Conservation (phyloP, 257 asterid genomes). For the Ilex asprella region DNA sequence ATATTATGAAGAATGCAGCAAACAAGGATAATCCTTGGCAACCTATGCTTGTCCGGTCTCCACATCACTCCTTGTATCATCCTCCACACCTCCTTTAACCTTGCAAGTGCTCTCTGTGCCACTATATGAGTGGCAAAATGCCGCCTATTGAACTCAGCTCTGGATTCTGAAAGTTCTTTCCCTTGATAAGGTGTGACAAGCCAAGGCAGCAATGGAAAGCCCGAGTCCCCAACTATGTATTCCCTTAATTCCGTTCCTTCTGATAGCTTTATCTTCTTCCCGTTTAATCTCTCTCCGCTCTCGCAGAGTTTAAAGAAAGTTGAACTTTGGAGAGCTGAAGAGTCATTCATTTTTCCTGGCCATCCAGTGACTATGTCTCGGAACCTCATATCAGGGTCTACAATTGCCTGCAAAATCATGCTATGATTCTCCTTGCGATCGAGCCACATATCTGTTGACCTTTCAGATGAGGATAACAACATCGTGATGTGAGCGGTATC, state of each 20-base stretch:
- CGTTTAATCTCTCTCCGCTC: not conserved
- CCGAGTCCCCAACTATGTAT: not conserved
- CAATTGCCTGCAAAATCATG: conserved; percentile 1
- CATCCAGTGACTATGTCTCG: not conserved
- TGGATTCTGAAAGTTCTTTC: not conserved
- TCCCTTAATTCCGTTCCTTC: not conserved
- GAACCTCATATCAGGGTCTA: not conserved
- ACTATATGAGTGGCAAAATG: not conserved
- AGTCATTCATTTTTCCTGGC: not conserved
- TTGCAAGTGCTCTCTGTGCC: not conserved
- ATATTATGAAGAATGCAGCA: not conserved
- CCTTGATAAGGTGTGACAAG: not conserved
- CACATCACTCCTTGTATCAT: not conserved
- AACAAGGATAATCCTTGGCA: not conserved
- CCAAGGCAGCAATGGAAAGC: not conserved
- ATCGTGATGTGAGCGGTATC: not conserved
- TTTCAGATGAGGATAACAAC: not conserved
- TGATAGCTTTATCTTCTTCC: not conserved
- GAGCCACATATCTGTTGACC: not conserved
- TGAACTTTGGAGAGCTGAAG: not conserved
- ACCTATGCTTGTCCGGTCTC: conserved; percentile 1
- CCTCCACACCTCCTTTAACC: not conserved
- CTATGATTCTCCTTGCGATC: conserved; percentile 1
- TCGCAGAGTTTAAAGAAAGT: not conserved
- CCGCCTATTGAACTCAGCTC: not conserved